A percentile compares a stretch with the other conserved stretches of the same genome.
Conservation (phyloP, 2,329 filamentous ascomycete genomes). For the Claviceps fusiformis region DNA sequence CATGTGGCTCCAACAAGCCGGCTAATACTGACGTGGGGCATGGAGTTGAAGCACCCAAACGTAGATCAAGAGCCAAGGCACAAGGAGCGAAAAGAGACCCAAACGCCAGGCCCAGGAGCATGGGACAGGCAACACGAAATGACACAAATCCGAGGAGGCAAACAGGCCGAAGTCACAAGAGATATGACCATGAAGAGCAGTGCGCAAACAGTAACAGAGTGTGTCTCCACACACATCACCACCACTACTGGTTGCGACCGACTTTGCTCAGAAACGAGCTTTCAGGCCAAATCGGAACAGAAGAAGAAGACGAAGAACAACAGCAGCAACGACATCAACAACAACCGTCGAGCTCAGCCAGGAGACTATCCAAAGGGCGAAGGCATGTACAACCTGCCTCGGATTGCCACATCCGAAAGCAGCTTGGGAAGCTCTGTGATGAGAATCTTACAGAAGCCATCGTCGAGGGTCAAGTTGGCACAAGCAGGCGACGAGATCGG, state of each 20-base stretch:
- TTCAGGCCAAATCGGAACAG: not conserved
- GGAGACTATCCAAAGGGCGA: conserved; percentile 5
- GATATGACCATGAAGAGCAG: not conserved
- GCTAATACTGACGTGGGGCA: conserved; percentile 1
- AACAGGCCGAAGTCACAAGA: not conserved
- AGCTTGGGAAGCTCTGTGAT: conserved; percentile 9
- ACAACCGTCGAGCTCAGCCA: not conserved
- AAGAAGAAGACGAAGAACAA: not conserved
- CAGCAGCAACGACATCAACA: too few relatives aligned
- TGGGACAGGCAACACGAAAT: not conserved
- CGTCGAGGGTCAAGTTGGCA: conserved; percentile 11
- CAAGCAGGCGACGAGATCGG: conserved; percentile 13
- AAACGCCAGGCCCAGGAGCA: not conserved
- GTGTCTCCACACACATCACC: conserved; percentile 46
- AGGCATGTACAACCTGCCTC: conserved; percentile 12
- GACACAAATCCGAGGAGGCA: not conserved
- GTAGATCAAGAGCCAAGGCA: not conserved
- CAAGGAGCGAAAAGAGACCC: not conserved
- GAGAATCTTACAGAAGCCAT: conserved; percentile 13
- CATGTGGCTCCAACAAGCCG: conserved; percentile 2
- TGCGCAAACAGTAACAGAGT: conserved; percentile 11
- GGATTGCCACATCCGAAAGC: conserved; percentile 8
- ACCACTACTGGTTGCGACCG: conserved; percentile 44
- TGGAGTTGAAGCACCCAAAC: not conserved
- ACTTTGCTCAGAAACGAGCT: conserved; percentile 8